Conservation (phyloP, 2,329 filamentous ascomycete genomes). For the Phyllosticta paracitricarpa region DNA sequence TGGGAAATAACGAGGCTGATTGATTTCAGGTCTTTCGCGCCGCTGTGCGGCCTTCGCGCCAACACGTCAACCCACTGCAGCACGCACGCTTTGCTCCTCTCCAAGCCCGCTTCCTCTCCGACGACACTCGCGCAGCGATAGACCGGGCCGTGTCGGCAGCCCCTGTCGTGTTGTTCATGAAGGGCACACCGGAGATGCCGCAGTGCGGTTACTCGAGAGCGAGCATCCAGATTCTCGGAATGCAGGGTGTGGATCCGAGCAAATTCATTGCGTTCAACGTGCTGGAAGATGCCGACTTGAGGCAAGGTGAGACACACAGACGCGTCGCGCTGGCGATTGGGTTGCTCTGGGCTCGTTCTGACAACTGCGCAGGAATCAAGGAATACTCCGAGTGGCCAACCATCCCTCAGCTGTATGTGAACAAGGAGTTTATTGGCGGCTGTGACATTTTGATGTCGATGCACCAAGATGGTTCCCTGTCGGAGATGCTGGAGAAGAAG, state of each 20-base stretch:
- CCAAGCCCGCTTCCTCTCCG: slow-evolving; percentile 62
- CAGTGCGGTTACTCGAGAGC: slow-evolving; percentile 96
- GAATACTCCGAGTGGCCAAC: slow-evolving; percentile 99
- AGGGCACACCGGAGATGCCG: slow-evolving; percentile 90
- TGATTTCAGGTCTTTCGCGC: slow-evolving; percentile 26
- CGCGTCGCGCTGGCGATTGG: not conserved
- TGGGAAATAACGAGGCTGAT: not conserved
- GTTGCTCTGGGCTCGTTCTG: slow-evolving; percentile 4
- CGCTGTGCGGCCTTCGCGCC: slow-evolving; percentile 22
- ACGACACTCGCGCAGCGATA: slow-evolving; percentile 71
- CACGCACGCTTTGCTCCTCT: slow-evolving; percentile 34
- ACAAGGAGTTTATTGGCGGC: slow-evolving; percentile 94
- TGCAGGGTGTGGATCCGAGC: slow-evolving; percentile 87
- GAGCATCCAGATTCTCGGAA: slow-evolving; percentile 84
- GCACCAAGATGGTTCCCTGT: slow-evolving; percentile 91
- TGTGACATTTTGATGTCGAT: slow-evolving; percentile 95
- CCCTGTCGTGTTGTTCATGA: slow-evolving; percentile 98
- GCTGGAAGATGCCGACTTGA: slow-evolving; percentile 77
- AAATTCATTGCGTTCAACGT: slow-evolving; percentile 99
- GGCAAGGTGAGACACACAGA: slow-evolving; percentile 48
- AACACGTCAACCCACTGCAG: slow-evolving; percentile 17
- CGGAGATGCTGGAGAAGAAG: slow-evolving; percentile 87
- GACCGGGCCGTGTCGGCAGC: slow-evolving; percentile 80
- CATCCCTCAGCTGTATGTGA: slow-evolving; percentile 90
- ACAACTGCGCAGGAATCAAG: slow-evolving; percentile 65